phyloP scores from a whole-genome alignment of 1,284 basidiomycete genomes.

The Ceratobasidium sp. region DNA sequence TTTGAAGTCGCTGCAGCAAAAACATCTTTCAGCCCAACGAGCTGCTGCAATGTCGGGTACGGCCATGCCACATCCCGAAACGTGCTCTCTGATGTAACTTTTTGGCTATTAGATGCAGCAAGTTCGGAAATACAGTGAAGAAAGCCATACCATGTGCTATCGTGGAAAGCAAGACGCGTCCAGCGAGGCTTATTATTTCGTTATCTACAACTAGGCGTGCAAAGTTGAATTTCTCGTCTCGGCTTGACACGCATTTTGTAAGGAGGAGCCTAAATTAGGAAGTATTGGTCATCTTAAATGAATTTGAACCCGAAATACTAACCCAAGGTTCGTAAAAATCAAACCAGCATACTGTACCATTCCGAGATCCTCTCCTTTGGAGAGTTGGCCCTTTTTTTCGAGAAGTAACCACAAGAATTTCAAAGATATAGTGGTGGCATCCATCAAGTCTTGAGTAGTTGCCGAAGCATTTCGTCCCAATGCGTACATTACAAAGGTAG shows the following conservation, averaged over 20 bases:
- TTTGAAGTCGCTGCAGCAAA: too few species aligned
- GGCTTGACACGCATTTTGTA: background rate
- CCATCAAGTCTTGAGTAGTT: background rate
- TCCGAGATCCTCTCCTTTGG: background rate
- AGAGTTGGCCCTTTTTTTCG: background rate
- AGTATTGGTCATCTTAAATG: background rate
- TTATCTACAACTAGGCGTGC: background rate
- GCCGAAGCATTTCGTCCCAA: background rate
- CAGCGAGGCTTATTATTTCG: background rate
- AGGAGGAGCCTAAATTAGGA: background rate
- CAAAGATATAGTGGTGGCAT: background rate
- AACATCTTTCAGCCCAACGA: too few species aligned
- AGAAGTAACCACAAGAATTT: background rate
- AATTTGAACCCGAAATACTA: background rate
- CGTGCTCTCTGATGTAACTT: background rate
- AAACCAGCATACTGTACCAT: background rate
- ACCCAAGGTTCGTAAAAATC: background rate
- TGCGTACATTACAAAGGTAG: background rate
- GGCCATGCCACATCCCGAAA: too few species aligned
- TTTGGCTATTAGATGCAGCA: too few species aligned
- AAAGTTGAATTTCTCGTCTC: background rate
- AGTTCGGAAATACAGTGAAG: background rate
- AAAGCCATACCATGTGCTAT: background rate
- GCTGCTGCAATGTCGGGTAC: too few species aligned
- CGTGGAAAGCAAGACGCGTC: background rate